Percentiles rank a stretch among this genome's conserved stretches.
These are phyloP conservation scores for Geosmithia putterillii DNA, from an alignment of 2,329 filamentous ascomycete genomes.

Conservation along the genomic window DNA sequence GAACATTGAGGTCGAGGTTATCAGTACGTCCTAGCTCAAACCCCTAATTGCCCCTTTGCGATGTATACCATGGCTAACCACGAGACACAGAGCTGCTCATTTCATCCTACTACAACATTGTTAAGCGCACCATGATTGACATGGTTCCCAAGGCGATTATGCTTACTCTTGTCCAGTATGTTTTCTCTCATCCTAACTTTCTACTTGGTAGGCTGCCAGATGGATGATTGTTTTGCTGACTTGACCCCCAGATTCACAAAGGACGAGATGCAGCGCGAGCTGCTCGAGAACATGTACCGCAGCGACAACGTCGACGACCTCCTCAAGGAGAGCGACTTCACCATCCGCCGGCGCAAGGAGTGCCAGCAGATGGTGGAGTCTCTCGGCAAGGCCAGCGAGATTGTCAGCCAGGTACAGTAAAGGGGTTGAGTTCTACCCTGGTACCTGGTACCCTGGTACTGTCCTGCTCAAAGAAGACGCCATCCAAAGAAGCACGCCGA, in stretches of 20 bases:
- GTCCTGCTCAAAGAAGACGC: neutral
- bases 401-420: constrained; percentile 72
- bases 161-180: constrained; percentile 89
- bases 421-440: neutral
- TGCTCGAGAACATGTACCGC: constrained; percentile 96
- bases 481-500: neutral
- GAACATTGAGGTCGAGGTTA: constrained; percentile 92
- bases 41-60: neutral
- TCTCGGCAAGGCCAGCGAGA: constrained; percentile 79
- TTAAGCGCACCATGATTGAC: constrained; percentile 96
- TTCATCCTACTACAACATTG: constrained; percentile 95
- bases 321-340: constrained; percentile 97
- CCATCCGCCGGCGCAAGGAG: constrained; percentile 85
- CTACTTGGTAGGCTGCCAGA: neutral
- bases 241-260: constrained; percentile 61
- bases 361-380: constrained; percentile 99
- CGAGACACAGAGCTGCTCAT: constrained; percentile 73
- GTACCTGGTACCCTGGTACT: neutral
- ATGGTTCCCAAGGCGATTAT: constrained; percentile 99
- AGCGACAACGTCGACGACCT: constrained; percentile 82
- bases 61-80: constrained; percentile 3
- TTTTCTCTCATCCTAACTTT: constrained; percentile 11
- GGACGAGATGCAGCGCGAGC: constrained; percentile 95
- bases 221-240: neutral
- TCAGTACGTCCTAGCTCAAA: constrained; percentile 53